Conservation (phyloP, 2,329 filamentous ascomycete species). For the Aureobasidium sp. region DNA sequence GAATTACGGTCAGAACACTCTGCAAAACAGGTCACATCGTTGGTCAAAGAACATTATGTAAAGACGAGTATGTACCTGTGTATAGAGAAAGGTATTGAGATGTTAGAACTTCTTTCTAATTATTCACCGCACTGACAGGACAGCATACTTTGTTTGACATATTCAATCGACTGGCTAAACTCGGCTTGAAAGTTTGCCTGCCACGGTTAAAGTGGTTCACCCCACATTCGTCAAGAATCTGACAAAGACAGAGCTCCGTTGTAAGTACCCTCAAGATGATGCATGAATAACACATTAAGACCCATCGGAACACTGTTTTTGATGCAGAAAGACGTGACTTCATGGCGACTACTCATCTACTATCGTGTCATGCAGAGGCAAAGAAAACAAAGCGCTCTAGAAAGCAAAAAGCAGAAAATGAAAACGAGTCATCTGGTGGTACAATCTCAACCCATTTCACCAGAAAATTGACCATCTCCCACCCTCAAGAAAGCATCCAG, state of each 20-base stretch:
- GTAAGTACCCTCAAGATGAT: too few relatives aligned
- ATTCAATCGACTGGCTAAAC: not conserved
- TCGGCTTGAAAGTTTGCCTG: not conserved
- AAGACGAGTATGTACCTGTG: too few relatives aligned
- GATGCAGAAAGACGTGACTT: slow-evolving; percentile 1
- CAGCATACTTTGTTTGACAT: not conserved
- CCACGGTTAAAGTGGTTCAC: not conserved
- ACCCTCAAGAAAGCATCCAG: not conserved
- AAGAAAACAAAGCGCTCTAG: not conserved
- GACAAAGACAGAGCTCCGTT: not conserved
- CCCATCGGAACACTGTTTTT: not conserved
- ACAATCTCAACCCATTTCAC: not conserved
- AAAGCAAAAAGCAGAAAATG: not conserved
- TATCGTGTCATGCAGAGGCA: not conserved
- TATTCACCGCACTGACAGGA: not conserved
- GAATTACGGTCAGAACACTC: too few relatives aligned
- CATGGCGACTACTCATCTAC: slow-evolving; percentile 1
- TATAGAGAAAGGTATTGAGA: too few relatives aligned
- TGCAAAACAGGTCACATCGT: too few relatives aligned
- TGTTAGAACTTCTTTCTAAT: too few relatives aligned
- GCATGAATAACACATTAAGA: too few relatives aligned
- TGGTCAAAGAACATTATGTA: too few relatives aligned
- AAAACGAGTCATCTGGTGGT: not conserved
- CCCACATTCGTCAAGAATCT: not conserved
- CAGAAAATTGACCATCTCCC: not conserved